Conservation (phyloP, 2,329 filamentous ascomycete species). For the Biscogniauxia mediterranea region DNA sequence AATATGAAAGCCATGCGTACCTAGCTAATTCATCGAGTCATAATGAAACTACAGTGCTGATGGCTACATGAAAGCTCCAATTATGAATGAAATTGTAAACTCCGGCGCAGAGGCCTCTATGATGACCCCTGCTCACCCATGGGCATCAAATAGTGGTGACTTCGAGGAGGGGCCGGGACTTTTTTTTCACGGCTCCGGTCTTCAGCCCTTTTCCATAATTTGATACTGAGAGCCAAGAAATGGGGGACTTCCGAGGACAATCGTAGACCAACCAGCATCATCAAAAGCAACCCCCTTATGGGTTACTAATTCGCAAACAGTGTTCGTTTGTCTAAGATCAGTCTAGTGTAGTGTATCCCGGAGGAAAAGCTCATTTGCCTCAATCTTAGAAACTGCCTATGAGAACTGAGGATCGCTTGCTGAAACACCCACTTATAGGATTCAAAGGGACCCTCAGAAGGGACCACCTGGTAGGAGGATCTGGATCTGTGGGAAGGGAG, state of each 20-base stretch:
- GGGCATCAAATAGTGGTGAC: not conserved
- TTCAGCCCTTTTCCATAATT: not conserved
- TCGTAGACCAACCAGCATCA: too few relatives aligned
- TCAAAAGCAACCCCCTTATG: too few relatives aligned
- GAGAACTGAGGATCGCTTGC: not conserved
- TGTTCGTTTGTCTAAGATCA: not conserved
- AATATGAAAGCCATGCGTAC: too few relatives aligned
- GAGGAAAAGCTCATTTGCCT: not conserved
- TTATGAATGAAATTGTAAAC: not conserved
- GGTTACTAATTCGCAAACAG: not conserved
- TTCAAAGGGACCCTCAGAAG: not conserved
- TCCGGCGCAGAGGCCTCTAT: not conserved
- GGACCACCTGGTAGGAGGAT: not conserved
- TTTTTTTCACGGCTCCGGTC: not conserved
- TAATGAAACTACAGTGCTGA: not conserved
- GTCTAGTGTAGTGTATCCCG: not conserved
- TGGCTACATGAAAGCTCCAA: not conserved
- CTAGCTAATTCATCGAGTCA: too few relatives aligned
- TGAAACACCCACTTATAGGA: not conserved
- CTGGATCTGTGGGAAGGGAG: not conserved
- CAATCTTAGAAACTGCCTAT: not conserved
- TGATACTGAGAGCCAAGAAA: not conserved
- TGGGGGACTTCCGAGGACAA: not conserved
- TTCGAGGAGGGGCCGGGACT: not conserved
- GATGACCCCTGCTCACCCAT: not conserved